These are phyloP conservation scores for Rhamnella rubrinervis DNA, from an alignment of 331 rosid species.

Conservation along the genomic window DNA sequence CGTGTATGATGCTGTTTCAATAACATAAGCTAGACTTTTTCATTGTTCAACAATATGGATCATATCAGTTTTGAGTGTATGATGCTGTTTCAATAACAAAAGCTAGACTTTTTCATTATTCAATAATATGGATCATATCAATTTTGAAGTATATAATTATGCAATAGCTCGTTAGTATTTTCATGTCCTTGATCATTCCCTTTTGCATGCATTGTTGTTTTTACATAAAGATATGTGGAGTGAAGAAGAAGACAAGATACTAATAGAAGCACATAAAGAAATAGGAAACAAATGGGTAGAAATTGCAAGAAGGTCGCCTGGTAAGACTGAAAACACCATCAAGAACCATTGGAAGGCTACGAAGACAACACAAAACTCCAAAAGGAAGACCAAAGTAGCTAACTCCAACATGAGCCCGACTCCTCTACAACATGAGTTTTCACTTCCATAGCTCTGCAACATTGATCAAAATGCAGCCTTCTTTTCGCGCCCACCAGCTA, in stretches of 20 bases:
- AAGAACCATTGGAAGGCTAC: constrained; percentile 84
- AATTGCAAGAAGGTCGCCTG: constrained; percentile 50
- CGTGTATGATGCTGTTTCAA: too few relatives aligned
- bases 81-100: too few relatives aligned
- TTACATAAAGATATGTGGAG: constrained; percentile 68
- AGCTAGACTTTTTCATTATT: too few relatives aligned
- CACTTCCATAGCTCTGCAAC: too few relatives aligned
- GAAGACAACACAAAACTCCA: constrained; percentile 40
- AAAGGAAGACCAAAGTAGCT: constrained; percentile 22
- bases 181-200: neutral
- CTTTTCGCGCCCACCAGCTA: too few relatives aligned
- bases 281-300: constrained; percentile 72
- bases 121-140: too few relatives aligned
- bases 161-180: neutral
- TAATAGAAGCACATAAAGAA: constrained; percentile 51
- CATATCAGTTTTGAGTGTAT: neutral
- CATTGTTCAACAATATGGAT: too few relatives aligned
- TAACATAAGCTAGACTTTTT: too few relatives aligned
- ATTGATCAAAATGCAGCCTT: too few relatives aligned
- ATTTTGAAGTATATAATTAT: neutral
- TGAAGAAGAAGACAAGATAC: constrained; percentile 53
- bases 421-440: too few relatives aligned
- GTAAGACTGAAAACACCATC: constrained; percentile 59
- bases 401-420: too few relatives aligned
- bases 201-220: neutral